Percentiles rank a stretch among this genome's conserved stretches.
phyloP scores from a whole-genome alignment of 192 early-diverging fungal species.

The Phlyctochytrium planicorne region DNA sequence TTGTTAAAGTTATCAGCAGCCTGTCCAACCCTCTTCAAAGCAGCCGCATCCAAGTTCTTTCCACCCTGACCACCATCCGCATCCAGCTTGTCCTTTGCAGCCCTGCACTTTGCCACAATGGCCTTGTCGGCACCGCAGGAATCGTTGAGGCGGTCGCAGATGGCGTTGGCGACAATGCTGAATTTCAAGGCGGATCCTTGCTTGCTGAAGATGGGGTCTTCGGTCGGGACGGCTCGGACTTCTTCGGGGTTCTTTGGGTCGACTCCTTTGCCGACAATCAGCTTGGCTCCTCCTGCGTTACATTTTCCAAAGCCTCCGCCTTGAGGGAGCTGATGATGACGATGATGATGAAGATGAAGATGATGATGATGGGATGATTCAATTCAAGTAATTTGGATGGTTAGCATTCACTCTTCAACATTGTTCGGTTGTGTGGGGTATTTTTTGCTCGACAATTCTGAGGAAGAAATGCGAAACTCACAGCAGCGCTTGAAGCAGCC shows the following conservation, averaged over 20 bases:
- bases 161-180: conserved; percentile 33
- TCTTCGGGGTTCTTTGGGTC: conserved; percentile 31
- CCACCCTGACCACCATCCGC: conserved; percentile 1
- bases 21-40: conserved; percentile 7
- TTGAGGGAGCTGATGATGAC: too few relatives aligned
- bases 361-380: too few relatives aligned
- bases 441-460: too few relatives aligned
- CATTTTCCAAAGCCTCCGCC: too few relatives aligned
- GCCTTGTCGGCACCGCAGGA: conserved; percentile 30
- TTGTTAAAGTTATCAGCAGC: conserved; percentile 31
- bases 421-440: too few relatives aligned
- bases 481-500: too few relatives aligned
- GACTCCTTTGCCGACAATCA: conserved; percentile 21
- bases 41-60: conserved; percentile 11
- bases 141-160: conserved; percentile 29
- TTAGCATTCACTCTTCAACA: too few relatives aligned
- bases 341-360: too few relatives aligned
- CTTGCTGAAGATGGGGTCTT: conserved; percentile 6
- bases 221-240: conserved; percentile 24
- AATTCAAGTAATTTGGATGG: too few relatives aligned
- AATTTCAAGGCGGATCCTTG: conserved; percentile 36
- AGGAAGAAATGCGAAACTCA: too few relatives aligned
- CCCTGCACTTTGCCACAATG: conserved; percentile 9
- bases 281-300: too few relatives aligned
- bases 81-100: background rate